phyloP scores from a whole-genome alignment of 2,329 filamentous ascomycete genomes.

The Fusarium annulatum region DNA sequence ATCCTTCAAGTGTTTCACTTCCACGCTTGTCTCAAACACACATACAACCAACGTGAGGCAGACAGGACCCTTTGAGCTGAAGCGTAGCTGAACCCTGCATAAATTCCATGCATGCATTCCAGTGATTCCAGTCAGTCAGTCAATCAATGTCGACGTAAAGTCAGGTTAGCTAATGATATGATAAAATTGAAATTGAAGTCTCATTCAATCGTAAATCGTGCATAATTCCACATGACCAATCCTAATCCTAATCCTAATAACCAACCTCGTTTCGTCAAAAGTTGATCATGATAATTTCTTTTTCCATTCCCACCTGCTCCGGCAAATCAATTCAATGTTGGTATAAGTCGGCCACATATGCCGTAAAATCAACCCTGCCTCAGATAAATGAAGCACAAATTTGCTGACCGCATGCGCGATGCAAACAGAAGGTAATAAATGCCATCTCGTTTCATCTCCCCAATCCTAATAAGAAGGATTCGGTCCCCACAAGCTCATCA shows the following conservation, averaged over 20 bases:
- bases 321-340: conserved; percentile 12
- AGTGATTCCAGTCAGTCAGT: neutral
- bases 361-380: conserved; percentile 20
- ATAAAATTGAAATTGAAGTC: conserved; percentile 5
- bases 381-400: conserved; percentile 31
- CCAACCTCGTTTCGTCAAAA: neutral
- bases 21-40: conserved; percentile 27
- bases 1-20: conserved; percentile 23
- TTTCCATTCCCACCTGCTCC: conserved; percentile 10
- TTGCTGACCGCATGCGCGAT: conserved; percentile 14
- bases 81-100: conserved; percentile 9
- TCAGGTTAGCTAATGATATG: neutral
- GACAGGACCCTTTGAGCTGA: neutral
- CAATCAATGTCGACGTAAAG: neutral
- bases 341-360: conserved; percentile 6
- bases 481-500: conserved; percentile 10
- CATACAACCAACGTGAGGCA: conserved; percentile 12
- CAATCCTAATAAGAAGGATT: conserved; percentile 13
- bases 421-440: conserved; percentile 9
- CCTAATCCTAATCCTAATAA: neutral
- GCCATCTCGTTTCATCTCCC: conserved; percentile 17
- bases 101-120: neutral
- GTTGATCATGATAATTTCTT: conserved; percentile 9
- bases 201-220: conserved; percentile 31
- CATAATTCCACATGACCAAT: conserved; percentile 8